Evolutionary conservation across 176 grass and related monocot species (phyloP).

Genomic region (Carex kokanica): DNA sequence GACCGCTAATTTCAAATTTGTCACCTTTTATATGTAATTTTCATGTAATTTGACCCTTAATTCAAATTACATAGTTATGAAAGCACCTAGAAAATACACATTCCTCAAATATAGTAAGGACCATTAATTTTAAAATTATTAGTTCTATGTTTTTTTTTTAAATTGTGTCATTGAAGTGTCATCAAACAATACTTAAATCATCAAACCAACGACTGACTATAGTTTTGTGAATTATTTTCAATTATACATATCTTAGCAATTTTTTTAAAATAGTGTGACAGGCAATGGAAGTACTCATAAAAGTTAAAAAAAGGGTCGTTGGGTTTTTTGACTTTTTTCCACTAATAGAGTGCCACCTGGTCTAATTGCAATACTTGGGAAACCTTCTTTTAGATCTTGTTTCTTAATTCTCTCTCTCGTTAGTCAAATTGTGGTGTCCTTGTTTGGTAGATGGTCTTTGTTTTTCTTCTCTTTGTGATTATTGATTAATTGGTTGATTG

Average conservation of each 20-base stretch:
- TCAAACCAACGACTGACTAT: background rate
- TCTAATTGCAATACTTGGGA: background rate
- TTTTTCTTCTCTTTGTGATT: background rate
- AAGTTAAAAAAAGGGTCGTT: background rate
- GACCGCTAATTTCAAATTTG: too few relatives aligned
- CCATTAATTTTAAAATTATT: too few relatives aligned
- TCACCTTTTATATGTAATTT: too few relatives aligned
- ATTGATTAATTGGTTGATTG: background rate
- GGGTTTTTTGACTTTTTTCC: background rate
- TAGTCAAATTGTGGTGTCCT: background rate
- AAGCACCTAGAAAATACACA: too few relatives aligned
- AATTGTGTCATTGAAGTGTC: too few relatives aligned
- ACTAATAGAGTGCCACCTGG: background rate
- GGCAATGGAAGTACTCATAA: background rate
- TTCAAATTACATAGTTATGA: too few relatives aligned
- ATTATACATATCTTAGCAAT: background rate
- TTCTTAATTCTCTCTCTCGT: background rate
- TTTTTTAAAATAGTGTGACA: background rate
- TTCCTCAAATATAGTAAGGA: too few relatives aligned
- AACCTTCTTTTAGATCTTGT: background rate
- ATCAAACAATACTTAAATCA: too few relatives aligned
- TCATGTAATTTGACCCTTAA: too few relatives aligned
- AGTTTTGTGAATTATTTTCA: background rate
- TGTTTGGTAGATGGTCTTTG: background rate
- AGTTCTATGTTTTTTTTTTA: too few relatives aligned